A percentile compares a stretch with the other conserved stretches of the same genome.
These are phyloP conservation scores for Pogostemon cablin DNA, from an alignment of 257 asterid genomes.

Conservation along the genomic window DNA sequence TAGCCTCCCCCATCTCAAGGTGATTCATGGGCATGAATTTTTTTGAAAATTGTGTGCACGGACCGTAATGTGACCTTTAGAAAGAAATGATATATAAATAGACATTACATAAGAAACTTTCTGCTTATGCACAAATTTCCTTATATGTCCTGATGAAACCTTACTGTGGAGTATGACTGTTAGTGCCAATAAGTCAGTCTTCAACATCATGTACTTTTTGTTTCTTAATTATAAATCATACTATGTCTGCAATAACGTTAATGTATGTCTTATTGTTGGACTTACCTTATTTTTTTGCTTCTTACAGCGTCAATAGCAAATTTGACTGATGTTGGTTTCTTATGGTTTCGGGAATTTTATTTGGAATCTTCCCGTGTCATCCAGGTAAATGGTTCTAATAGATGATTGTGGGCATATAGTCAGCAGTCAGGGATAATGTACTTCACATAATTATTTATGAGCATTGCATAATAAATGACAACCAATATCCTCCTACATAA, in stretches of 20 bases:
- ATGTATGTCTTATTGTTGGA: conserved; percentile 29
- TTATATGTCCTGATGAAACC: conserved; percentile 8
- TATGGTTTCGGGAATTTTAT: conserved; percentile 99
- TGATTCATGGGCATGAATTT: conserved; percentile 13
- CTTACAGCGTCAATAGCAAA: conserved; percentile 83
- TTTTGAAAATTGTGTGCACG: background rate
- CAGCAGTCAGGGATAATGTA: conserved; percentile 12
- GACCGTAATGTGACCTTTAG: conserved; percentile 7
- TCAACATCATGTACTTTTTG: conserved; percentile 19
- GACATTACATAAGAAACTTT: too few species aligned
- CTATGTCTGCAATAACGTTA: background rate
- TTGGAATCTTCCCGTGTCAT: conserved; percentile 98
- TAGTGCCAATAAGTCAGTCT: conserved; percentile 10
- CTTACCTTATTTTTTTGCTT: conserved; percentile 39
- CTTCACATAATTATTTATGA: conserved; percentile 12
- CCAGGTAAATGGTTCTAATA: conserved; percentile 63
- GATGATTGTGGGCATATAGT: conserved; percentile 21
- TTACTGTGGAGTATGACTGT: conserved; percentile 18
- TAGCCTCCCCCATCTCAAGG: too few species aligned
- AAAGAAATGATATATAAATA: background rate
- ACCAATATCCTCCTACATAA: conserved; percentile 10
- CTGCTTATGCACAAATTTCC: conserved; percentile 20
- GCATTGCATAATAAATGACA: conserved; percentile 11
- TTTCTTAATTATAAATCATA: conserved; percentile 6
- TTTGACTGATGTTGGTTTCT: conserved; percentile 92